A percentile compares a stretch with the other conserved stretches of the same genome.
Evolutionary conservation across 2,329 filamentous ascomycete species (phyloP).

Genomic region (Penicillium oxalicum): DNA sequence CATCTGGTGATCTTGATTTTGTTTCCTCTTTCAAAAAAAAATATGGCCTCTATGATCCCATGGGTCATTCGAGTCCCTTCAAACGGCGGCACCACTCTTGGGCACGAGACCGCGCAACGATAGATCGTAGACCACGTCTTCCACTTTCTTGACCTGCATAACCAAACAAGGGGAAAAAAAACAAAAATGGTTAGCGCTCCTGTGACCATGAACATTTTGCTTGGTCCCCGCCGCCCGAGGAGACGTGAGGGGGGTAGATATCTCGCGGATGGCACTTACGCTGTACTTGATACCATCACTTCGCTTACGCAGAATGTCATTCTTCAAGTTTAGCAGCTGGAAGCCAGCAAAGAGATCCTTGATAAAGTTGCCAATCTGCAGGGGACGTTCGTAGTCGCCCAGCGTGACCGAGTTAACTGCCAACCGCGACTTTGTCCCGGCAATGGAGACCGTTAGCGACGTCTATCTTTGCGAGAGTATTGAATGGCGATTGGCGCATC

Average conservation of each 20-base stretch:
- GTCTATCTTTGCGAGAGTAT: no score
- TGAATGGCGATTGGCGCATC: no score
- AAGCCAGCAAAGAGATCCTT: constrained; percentile 95
- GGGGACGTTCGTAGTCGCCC: constrained; percentile 76
- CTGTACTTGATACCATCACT: constrained; percentile 95
- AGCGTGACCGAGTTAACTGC: constrained; percentile 92
- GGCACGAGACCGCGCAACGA: constrained; percentile 77
- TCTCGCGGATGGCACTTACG: constrained; percentile 29
- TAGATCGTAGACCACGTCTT: constrained; percentile 96
- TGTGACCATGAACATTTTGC: no score
- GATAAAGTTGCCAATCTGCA: constrained; percentile 85
- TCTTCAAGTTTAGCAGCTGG: constrained; percentile 95
- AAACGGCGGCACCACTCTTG: constrained; percentile 29
- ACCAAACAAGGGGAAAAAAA: no score
- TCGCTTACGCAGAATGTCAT: constrained; percentile 79
- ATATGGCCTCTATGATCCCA: no score
- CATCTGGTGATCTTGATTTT: no score
- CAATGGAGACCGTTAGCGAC: background rate
- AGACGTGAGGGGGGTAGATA: no score
- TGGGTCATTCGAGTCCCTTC: background rate
- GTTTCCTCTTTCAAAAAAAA: no score
- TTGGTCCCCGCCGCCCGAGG: no score
- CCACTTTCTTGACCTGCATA: constrained; percentile 78
- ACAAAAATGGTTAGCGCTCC: no score
- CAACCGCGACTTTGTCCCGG: constrained; percentile 57